phyloP scores from a whole-genome alignment of 2,329 filamentous ascomycete genomes.

The Metarhizium robertsii region DNA sequence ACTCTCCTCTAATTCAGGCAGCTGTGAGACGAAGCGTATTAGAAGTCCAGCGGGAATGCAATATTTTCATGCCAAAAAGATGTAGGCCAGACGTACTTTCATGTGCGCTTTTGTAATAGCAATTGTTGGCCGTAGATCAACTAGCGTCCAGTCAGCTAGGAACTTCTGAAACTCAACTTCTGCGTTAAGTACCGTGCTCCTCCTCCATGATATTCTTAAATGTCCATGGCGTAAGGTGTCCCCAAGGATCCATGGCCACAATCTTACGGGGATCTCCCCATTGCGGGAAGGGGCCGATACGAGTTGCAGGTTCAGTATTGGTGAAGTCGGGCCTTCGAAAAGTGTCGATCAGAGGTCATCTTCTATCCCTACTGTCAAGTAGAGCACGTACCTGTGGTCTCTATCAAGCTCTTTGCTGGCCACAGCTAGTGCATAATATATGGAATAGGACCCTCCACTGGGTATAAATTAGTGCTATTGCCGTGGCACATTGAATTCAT shows the following conservation, averaged over 20 bases:
- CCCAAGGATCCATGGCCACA: conserved; percentile 92
- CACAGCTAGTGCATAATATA: conserved; percentile 89
- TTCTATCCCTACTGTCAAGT: background rate
- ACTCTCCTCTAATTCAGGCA: conserved; percentile 89
- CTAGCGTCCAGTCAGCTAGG: conserved; percentile 21
- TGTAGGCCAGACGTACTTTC: conserved; percentile 42
- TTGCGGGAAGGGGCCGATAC: conserved; percentile 79
- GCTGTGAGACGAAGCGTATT: conserved; percentile 21
- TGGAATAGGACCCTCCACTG: conserved; percentile 81
- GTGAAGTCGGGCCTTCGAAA: conserved; percentile 45
- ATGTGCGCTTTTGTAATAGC: conserved; percentile 89
- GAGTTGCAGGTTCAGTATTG: conserved; percentile 82
- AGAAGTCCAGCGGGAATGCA: background rate
- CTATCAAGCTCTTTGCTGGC: conserved; percentile 80
- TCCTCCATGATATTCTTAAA: conserved; percentile 71
- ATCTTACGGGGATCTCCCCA: conserved; percentile 92
- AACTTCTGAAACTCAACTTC: background rate
- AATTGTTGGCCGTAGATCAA: conserved; percentile 84
- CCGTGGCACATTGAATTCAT: background rate
- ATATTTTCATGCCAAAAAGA: background rate
- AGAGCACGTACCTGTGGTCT: conserved; percentile 53
- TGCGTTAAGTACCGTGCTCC: conserved; percentile 47
- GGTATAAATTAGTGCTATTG: background rate
- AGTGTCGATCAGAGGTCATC: background rate
- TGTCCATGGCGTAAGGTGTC: conserved; percentile 77